A percentile compares a stretch with the other conserved stretches of the same genome.
phyloP scores from a whole-genome alignment of 2,329 filamentous ascomycete genomes.

The Phyllosticta citribraziliensis region DNA sequence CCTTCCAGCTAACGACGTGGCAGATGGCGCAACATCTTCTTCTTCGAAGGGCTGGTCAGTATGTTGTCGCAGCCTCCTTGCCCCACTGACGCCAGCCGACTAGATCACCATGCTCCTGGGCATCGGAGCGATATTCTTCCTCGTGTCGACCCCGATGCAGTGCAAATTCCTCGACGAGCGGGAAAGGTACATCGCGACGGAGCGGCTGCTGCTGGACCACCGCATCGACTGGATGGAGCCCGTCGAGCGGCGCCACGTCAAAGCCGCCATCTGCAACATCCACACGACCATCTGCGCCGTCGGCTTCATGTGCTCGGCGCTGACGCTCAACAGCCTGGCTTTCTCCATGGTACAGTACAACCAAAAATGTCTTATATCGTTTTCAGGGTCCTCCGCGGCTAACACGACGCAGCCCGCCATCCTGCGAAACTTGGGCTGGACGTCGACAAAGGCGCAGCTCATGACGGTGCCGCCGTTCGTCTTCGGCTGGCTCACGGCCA shows the following conservation, averaged over 20 bases:
- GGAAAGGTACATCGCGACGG: constrained; percentile 45
- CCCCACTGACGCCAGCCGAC: too few species aligned
- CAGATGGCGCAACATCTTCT: constrained; percentile 50
- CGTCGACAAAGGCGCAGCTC: constrained; percentile 27
- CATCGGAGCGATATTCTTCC: constrained; percentile 39
- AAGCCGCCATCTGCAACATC: constrained; percentile 43
- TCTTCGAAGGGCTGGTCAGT: constrained; percentile 52
- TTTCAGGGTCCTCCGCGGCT: too few species aligned
- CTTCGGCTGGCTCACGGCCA: constrained; percentile 26
- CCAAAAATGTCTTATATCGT: too few species aligned
- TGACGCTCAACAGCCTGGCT: constrained; percentile 44
- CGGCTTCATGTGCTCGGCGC: constrained; percentile 52
- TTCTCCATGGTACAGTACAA: constrained; percentile 31
- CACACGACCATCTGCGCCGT: constrained; percentile 50
- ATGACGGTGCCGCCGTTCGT: constrained; percentile 31
- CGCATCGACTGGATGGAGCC: constrained; percentile 33
- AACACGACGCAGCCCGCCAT: constrained; percentile 26
- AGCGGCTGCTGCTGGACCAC: constrained; percentile 43
- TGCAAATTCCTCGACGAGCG: constrained; percentile 43
- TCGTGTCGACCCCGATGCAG: constrained; percentile 41
- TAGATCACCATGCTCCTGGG: constrained; percentile 23
- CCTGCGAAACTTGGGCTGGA: constrained; percentile 28
- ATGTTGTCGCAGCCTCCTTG: constrained; percentile 19
- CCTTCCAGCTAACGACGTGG: constrained; percentile 23
- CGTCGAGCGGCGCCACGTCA: constrained; percentile 41